A percentile compares a stretch with the other conserved stretches of the same genome.
Evolutionary conservation across 768 basidiomycete genomes (phyloP).

Genomic region (Favolaschia claudopus): DNA sequence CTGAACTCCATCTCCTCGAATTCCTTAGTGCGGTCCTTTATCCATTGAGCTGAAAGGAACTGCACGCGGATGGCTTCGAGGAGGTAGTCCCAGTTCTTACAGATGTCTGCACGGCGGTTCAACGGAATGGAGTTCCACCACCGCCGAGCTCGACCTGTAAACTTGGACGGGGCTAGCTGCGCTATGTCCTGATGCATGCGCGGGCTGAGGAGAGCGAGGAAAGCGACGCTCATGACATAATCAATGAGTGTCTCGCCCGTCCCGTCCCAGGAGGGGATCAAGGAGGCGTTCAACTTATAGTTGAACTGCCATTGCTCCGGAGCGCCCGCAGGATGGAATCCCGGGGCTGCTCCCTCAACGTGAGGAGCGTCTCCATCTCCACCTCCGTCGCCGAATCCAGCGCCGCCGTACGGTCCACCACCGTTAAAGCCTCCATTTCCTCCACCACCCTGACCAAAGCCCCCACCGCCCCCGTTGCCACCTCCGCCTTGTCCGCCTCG

Average conservation of each 20-base stretch:
- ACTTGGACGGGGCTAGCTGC: background rate
- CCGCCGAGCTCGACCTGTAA: background rate
- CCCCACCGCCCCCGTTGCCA: background rate
- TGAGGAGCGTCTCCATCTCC: background rate
- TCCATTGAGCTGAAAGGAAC: constrained; percentile 1
- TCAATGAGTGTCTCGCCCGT: background rate
- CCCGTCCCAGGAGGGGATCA: constrained; percentile 17
- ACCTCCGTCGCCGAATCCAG: background rate
- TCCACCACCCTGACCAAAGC: background rate
- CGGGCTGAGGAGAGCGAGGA: background rate
- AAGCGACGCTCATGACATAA: background rate
- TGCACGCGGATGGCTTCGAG: background rate
- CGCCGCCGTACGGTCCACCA: background rate
- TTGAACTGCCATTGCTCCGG: constrained; percentile 20
- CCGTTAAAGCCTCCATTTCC: background rate
- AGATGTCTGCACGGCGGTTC: background rate
- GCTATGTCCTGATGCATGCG: background rate
- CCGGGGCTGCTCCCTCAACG: background rate
- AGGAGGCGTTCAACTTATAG: background rate
- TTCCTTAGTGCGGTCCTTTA: background rate
- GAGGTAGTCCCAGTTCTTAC: background rate
- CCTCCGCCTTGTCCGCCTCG: background rate
- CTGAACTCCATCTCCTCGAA: background rate
- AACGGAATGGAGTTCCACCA: constrained; percentile 3
- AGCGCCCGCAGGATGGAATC: background rate